Evolutionary conservation across 1,284 basidiomycete genomes (phyloP).

Genomic region (Tylopilus microsporus): DNA sequence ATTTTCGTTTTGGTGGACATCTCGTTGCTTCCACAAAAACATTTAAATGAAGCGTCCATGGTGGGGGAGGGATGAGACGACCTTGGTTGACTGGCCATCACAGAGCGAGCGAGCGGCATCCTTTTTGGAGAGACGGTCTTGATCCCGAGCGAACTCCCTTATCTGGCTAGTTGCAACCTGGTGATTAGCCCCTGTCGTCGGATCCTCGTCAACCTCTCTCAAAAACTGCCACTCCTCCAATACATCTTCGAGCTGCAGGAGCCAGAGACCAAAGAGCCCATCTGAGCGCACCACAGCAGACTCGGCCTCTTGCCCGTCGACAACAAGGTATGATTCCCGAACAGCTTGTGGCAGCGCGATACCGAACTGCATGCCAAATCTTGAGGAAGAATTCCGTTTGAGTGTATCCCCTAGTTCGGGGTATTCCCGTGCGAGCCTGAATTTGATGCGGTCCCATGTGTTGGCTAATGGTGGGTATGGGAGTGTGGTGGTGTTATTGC

Average conservation of each 20-base stretch:
- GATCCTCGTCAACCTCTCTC: constrained; percentile 86
- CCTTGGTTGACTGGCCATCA: no score
- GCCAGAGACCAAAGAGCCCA: constrained; percentile 79
- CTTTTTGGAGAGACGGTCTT: no score
- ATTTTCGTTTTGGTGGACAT: no score
- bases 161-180: no score
- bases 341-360: constrained; percentile 73
- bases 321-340: constrained; percentile 77
- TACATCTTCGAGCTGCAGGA: constrained; percentile 85
- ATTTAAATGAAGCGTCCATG: no score
- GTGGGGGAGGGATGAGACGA: no score
- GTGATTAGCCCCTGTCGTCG: constrained; percentile 68
- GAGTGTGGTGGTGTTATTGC: constrained; percentile 33
- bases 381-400: constrained; percentile 75
- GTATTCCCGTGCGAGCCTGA: constrained; percentile 75
- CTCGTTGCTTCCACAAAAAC: no score
- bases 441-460: constrained; percentile 77
- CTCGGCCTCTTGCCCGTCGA: constrained; percentile 87
- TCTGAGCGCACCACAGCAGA: constrained; percentile 79
- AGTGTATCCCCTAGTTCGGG: constrained; percentile 89
- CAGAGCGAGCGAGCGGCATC: no score
- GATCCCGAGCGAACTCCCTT: no score
- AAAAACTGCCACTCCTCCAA: constrained; percentile 92
- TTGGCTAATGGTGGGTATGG: constrained; percentile 69
- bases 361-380: constrained; percentile 77